A percentile compares a stretch with the other conserved stretches of the same genome.
Conservation (phyloP, 2,329 filamentous ascomycete species). For the Stromatinia cepivora region DNA sequence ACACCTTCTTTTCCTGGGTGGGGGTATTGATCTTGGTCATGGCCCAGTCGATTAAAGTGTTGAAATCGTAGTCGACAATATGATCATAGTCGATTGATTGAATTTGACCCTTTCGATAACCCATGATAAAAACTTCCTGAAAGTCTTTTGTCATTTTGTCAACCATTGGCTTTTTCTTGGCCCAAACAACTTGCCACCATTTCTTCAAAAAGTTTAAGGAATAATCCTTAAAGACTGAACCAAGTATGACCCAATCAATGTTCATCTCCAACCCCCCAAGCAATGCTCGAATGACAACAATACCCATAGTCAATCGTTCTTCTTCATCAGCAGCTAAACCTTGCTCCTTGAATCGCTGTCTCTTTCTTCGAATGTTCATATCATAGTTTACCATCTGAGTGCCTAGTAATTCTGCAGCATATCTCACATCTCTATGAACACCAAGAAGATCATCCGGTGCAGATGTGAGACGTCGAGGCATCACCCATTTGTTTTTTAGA, state of each 20-base stretch:
- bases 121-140: slow-evolving; percentile 62
- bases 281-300: slow-evolving; percentile 58
- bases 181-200: slow-evolving; percentile 56
- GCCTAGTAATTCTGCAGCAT: slow-evolving; percentile 18
- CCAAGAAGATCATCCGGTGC: slow-evolving; percentile 21
- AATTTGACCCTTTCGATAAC: slow-evolving; percentile 63
- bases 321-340: slow-evolving; percentile 46
- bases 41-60: slow-evolving; percentile 65
- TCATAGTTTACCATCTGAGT: slow-evolving; percentile 24
- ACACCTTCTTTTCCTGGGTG: slow-evolving; percentile 44
- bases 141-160: slow-evolving; percentile 62
- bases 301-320: slow-evolving; percentile 55
- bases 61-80: slow-evolving; percentile 68
- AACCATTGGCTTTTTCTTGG: slow-evolving; percentile 54
- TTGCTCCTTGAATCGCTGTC: slow-evolving; percentile 38
- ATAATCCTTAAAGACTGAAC: slow-evolving; percentile 55
- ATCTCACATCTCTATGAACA: slow-evolving; percentile 22
- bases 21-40: slow-evolving; percentile 44
- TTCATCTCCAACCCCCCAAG: slow-evolving; percentile 60
- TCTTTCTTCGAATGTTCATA: slow-evolving; percentile 16
- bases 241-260: slow-evolving; percentile 61
- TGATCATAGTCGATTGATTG: slow-evolving; percentile 63
- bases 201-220: slow-evolving; percentile 53
- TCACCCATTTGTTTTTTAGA: slow-evolving; percentile 22
- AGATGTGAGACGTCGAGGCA: slow-evolving; percentile 20